Evolutionary conservation across 148 eudicot genomes (phyloP), one percentile per base, ranked within the genome.

Genomic region (Rhododendron molle): DNA sequence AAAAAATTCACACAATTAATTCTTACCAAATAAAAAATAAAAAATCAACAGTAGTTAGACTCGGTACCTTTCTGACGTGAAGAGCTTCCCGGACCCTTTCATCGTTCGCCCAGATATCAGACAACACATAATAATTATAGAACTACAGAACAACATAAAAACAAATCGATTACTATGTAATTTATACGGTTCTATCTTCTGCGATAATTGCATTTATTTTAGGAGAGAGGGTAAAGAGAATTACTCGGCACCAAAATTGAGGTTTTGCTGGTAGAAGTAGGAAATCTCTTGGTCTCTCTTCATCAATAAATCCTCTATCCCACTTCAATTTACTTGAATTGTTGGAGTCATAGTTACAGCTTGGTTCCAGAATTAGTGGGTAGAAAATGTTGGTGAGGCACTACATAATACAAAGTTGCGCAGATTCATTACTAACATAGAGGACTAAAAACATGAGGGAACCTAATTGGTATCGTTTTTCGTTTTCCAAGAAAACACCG

Each of bases 171-270:
- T 40, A 77, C 7, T 44, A 18, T 34, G 46, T 20, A 10, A 20
- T 2, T 77, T 40, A 14, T 40, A 21, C 44, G 7, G 43, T 40
- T 40, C 44, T 40, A 40, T 6, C 44, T 40, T 40, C 7, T 40
- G 44, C 1, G 0, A 40, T 40, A 40, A 40, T 50, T 50, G 1
- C 56, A 50, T 14, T 3, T 14, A 50, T 50, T 50, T 58, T 21
- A 43, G 81, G 43, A 0, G 44, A 40, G 8, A 40, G 44, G 81
- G 34, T 32, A 6, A 3, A 85, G 69, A 84, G 50, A 65, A 13
- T 52, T 88, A 91, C 93, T 87, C 90, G 87, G 81, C 93, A 91
- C 90, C 82, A 81, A n/a, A 81, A 78, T 86, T 56, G 6, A 58
- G 83, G 58, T 14, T 1, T 3, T 50, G 7, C 3, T 34, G 56